Evolutionary conservation across 2,329 filamentous ascomycete genomes (phyloP), one percentile per base, ranked within the genome.

Genomic region (Knoxdaviesia capensis): DNA sequence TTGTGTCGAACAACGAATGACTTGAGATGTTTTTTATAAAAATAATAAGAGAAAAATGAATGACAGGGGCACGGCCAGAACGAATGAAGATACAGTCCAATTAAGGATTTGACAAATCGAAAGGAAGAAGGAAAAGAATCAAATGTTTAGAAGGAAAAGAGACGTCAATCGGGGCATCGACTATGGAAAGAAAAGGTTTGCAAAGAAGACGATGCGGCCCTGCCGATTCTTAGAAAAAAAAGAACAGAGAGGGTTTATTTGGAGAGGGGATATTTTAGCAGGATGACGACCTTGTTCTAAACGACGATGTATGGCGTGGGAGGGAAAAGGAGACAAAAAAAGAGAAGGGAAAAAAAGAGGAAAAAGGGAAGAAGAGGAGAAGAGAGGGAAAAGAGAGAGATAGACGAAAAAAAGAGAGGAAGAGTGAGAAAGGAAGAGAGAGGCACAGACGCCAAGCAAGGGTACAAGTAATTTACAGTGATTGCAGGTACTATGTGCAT

Each of bases 41-140:
- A 10, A 37, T 7, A 37, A 5, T 20, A 37, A 37, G 36, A 37
- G 5, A 37, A 37, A 37, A 37, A 37, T 29, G 36, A 37, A 29
- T 37, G 36, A 37, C 20, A 31, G 34, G 38, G 7, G 11, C 11
- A 37, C n/a, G 36, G 20, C 30, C 36, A 48, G 56, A 64, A 64
- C 59, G 63, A 65, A 59, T 59, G 62, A 51, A 60, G 54, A 52
- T 49, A 53, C 62, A 65, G 62, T 59, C 63, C 64, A 64, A 63
- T 63, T 66, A 63, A 53, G 48, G 36, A 36, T 7, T 29, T 34
- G 33, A 41, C 34, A 8, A 36, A 32, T n/a, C 29, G 34, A 41
- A 36, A n/a, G 31, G 31, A 10, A 41, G 9, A 38, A 11, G 31
- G 28, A n/a, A 33, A 20, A 20, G 3, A 20, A 20, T 20, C 20